Evolutionary conservation across 1,284 basidiomycete genomes (phyloP), one percentile per base, ranked within the genome.

Genomic region (Rhodotorula sp.): DNA sequence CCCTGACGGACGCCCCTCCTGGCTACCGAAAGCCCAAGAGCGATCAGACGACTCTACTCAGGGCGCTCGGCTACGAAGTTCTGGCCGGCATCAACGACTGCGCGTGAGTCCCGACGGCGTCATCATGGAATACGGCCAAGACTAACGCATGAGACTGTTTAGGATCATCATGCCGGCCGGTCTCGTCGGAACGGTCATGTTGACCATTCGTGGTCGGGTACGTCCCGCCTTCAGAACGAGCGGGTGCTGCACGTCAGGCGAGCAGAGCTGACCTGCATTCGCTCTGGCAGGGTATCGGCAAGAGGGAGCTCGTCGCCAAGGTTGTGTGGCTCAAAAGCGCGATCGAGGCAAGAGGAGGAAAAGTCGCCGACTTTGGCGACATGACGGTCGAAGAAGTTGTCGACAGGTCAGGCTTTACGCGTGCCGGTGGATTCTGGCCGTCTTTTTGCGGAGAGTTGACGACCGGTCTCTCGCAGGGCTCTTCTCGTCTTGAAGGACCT

Each of bases 101-200:
- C 10, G 76, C 80, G n/a, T 67, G 51, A 8, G 21, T 18, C 1
- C 3, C 21, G 2, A 16, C 7, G 2, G 31, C 12, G 34, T 34
- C 6, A 6, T 34, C 6, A 34, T 34, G 34, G 34, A 34, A 34
- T 3, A 8, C 34, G 34, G 6, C 6, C 6, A 43, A 43, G 5
- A 10, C 57, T 65, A 8, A 59, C 34, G 6, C 23, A 3, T 4
- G n/a, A 0, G 3, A 1, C 3, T 12, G 15, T 26, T 16, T 52
- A 67, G 65, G 1, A 80, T 82, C 31, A 78, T 82, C 65, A 82
- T 82, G 81, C 81, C 81, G 18, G 79, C 81, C 0, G 81, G 80
- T 2, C 75, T 82, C 14, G 79, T 82, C 49, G 81, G 81, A 3
- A 79, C 81, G 6, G 79, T 81, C 18, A 75, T 82, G 65, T 71